Conservation (phyloP, 2,329 filamentous ascomycete species). For the Claviceps citrina region DNA sequence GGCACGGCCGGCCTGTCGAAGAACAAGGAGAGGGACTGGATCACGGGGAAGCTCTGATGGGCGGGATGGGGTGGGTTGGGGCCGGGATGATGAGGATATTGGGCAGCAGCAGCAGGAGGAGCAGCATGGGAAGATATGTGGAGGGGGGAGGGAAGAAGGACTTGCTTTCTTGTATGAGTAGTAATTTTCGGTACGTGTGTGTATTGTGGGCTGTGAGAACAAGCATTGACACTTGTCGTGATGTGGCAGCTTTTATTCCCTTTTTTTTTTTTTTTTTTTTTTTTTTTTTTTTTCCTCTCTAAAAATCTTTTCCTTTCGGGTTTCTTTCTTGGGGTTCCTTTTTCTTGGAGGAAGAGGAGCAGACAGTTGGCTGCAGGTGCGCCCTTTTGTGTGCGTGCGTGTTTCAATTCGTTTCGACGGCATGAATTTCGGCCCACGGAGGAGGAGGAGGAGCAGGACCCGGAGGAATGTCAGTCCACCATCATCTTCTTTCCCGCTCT, state of each 20-base stretch:
- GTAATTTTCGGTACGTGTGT: not conserved
- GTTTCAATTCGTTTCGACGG: not conserved
- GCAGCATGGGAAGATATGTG: not conserved
- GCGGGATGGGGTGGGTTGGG: not conserved
- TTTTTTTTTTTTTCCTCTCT: not conserved
- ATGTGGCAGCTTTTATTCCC: no score
- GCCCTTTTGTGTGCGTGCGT: not conserved
- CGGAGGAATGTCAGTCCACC: no score
- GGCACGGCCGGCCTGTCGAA: slow-evolving; percentile 27
- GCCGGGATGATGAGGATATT: not conserved
- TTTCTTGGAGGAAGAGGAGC: no score
- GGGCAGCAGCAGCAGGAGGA: no score
- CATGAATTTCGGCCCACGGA: not conserved
- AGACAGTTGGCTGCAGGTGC: no score
- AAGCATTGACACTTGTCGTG: not conserved
- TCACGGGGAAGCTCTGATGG: slow-evolving; percentile 22
- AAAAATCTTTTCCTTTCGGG: not conserved
- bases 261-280: not conserved
- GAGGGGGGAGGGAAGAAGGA: no score
- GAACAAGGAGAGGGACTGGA: slow-evolving; percentile 29
- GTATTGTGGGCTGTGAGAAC: not conserved
- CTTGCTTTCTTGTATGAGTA: not conserved
- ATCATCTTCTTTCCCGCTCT: no score
- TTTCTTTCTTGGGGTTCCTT: no score
- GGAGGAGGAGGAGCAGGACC: no score